Conservation (phyloP, 169 alveolate species). For the Babesia bovis region DNA sequence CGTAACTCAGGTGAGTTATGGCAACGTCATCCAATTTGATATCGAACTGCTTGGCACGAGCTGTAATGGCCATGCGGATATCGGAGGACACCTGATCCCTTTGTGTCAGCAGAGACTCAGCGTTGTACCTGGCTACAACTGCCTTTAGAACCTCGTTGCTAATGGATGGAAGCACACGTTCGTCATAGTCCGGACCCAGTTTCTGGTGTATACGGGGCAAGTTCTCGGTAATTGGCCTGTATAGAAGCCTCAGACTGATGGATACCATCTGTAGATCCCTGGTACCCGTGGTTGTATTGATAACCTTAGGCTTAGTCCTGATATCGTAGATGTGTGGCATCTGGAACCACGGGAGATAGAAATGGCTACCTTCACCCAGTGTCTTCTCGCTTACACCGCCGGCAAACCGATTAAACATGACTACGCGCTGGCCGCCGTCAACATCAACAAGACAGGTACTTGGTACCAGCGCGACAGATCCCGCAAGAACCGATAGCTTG, state of each 20-base stretch:
- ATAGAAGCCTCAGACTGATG: constrained; percentile 89
- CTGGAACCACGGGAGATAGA: constrained; percentile 90
- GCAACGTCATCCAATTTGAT: constrained; percentile 95
- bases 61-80: constrained; percentile 89
- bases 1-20: constrained; percentile 94
- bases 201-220: constrained; percentile 90
- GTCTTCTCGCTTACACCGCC: constrained; percentile 87
- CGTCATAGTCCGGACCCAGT: constrained; percentile 96
- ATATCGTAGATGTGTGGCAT: constrained; percentile 88
- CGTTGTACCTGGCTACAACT: constrained; percentile 93
- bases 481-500: constrained; percentile 78
- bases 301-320: constrained; percentile 89
- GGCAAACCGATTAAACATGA: constrained; percentile 91
- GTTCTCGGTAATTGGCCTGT: constrained; percentile 87
- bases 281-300: constrained; percentile 92
- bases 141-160: constrained; percentile 97
- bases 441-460: constrained; percentile 84
- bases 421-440: constrained; percentile 95
- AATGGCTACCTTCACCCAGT: constrained; percentile 93
- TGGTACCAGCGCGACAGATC: constrained; percentile 80
- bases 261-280: constrained; percentile 92
- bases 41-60: constrained; percentile 92
- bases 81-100: constrained; percentile 93
- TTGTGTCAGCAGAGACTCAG: constrained; percentile 94
- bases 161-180: constrained; percentile 95